phyloP scores from a whole-genome alignment of 345 rosid genomes.

The Salix exigua region DNA sequence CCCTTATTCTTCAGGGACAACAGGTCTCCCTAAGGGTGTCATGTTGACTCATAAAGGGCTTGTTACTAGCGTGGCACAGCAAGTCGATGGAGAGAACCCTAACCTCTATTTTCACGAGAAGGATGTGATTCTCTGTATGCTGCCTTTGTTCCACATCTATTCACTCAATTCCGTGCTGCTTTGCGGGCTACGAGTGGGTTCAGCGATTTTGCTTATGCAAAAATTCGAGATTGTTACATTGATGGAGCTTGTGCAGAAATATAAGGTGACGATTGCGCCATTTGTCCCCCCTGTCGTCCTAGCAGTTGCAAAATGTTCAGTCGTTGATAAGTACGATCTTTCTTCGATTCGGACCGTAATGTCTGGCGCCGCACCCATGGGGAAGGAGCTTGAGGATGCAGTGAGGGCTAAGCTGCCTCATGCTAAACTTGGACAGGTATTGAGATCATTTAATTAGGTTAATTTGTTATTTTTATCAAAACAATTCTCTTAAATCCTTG shows the following conservation, averaged over 20 bases:
- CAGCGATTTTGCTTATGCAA: constrained; percentile 76
- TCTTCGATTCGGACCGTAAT: constrained; percentile 61
- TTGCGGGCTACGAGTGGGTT: constrained; percentile 74
- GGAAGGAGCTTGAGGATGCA: constrained; percentile 84
- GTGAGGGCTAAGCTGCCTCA: constrained; percentile 64
- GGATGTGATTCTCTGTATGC: constrained; percentile 67
- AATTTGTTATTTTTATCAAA: background rate
- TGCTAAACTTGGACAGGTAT: constrained; percentile 88
- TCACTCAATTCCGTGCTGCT: constrained; percentile 67
- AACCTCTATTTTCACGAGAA: constrained; percentile 62
- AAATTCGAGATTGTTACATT: constrained; percentile 60
- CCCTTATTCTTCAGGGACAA: constrained; percentile 93
- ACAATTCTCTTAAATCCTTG: no score
- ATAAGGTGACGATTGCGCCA: constrained; percentile 70
- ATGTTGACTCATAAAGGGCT: constrained; percentile 82
- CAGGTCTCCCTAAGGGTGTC: constrained; percentile 92
- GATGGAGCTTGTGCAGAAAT: constrained; percentile 53
- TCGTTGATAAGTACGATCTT: constrained; percentile 57
- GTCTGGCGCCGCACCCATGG: constrained; percentile 90
- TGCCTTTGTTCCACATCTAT: constrained; percentile 84
- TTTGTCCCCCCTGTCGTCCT: constrained; percentile 77
- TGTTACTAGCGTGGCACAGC: constrained; percentile 81
- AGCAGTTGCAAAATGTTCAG: constrained; percentile 59
- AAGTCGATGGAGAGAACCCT: constrained; percentile 92
- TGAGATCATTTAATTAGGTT: no score